phyloP scores from a whole-genome alignment of 345 rosid species.

The Carallia pectinifolia region DNA sequence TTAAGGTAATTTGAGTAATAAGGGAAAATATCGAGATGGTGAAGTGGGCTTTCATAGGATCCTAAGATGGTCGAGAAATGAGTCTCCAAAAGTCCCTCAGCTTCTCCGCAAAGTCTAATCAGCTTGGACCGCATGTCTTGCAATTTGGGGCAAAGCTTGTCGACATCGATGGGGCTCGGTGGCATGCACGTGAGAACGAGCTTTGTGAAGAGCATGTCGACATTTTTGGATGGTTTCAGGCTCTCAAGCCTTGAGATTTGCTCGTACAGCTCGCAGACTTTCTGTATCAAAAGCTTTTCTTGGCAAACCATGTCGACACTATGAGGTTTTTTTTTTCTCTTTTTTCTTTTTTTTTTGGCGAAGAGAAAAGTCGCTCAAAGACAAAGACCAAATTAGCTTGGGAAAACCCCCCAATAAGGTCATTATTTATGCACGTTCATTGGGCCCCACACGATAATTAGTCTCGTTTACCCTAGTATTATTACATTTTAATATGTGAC shows the following conservation, averaged over 20 bases:
- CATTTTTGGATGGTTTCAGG: conserved; percentile 75
- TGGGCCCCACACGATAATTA: too few relatives aligned
- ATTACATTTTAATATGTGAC: too few relatives aligned
- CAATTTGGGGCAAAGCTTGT: conserved; percentile 45
- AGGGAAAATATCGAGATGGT: conserved; percentile 67
- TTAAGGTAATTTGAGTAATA: conserved; percentile 80
- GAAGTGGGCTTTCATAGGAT: conserved; percentile 62
- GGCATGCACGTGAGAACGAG: conserved; percentile 84
- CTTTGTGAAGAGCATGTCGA: conserved; percentile 76
- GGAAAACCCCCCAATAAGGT: too few relatives aligned
- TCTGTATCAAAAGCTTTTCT: conserved; percentile 52
- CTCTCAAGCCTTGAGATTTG: conserved; percentile 66
- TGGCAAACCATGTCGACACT: conserved; percentile 81
- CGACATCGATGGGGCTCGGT: conserved; percentile 66
- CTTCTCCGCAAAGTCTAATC: conserved; percentile 71
- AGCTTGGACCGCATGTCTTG: conserved; percentile 73
- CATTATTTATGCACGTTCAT: too few relatives aligned
- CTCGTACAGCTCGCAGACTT: conserved; percentile 51
- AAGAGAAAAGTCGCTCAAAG: too few relatives aligned
- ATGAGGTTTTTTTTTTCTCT: conserved; percentile 20
- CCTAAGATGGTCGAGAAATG: conserved; percentile 67
- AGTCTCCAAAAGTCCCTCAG: conserved; percentile 64
- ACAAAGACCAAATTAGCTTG: too few relatives aligned
- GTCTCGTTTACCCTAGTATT: too few relatives aligned
- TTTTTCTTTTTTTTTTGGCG: too few relatives aligned